Conservation (phyloP, 768 basidiomycete species). For the Thelephora aurantiotincta region DNA sequence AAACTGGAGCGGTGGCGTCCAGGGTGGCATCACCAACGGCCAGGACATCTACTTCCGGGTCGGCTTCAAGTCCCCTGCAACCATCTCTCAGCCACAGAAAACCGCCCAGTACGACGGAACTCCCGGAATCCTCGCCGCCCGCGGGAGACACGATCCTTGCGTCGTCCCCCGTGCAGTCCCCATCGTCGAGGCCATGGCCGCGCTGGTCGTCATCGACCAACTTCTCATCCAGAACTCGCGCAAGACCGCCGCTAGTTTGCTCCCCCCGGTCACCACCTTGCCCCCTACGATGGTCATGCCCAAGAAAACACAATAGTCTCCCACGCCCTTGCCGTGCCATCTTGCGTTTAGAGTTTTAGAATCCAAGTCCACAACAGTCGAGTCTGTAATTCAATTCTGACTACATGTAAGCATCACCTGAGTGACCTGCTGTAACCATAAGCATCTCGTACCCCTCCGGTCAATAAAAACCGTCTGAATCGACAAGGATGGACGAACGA, state of each 20-base stretch:
- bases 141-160: slow-evolving; percentile 93
- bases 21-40: slow-evolving; percentile 96
- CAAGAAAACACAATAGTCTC: background rate
- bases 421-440: slow-evolving; percentile 5
- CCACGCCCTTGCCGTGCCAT: too few species aligned
- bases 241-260: slow-evolving; percentile 50
- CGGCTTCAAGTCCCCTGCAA: slow-evolving; percentile 97
- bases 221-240: slow-evolving; percentile 84
- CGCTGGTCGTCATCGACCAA: slow-evolving; percentile 89
- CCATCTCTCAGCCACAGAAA: slow-evolving; percentile 82
- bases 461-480: too few species aligned
- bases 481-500: too few species aligned
- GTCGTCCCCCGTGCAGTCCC: slow-evolving; percentile 95
- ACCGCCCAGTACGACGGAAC: slow-evolving; percentile 94
- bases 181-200: slow-evolving; percentile 97
- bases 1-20: slow-evolving; percentile 95
- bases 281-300: slow-evolving; percentile 87
- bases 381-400: too few species aligned
- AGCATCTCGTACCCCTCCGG: background rate
- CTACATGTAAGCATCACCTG: slow-evolving; percentile 4
- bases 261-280: slow-evolving; percentile 81
- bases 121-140: slow-evolving; percentile 72
- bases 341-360: too few species aligned
- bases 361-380: too few species aligned
- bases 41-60: slow-evolving; percentile 98